Evolutionary conservation across 108 stramenopile species (phyloP), one percentile per base, ranked within the genome.

Genomic region (Cyclotella baltica): DNA sequence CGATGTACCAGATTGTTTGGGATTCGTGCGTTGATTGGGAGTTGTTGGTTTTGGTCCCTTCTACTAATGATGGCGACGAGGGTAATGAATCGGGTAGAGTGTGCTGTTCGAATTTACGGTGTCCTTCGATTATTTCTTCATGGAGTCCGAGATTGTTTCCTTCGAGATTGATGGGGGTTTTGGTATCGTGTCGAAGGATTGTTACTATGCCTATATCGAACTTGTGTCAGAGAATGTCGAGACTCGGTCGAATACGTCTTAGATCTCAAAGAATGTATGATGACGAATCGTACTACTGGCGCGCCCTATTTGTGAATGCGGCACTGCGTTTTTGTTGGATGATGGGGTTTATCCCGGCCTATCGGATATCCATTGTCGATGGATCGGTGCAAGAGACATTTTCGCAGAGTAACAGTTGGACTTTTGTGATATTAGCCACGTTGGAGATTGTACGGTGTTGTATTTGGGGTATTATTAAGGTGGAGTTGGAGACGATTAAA

Each of bases 1-100:
- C 89, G 2, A 10, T 92, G 16, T 96, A 94, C 76, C 96, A 96
- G 76, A 89, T 96, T 35, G 78, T 81, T 38, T 96, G 96, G 96
- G 96, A 96, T 77, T 76, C 84, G 4, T 75, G 89, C 35, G 87
- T 96, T 72, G 96, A 96, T 68, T 96, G 96, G 96, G 90, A 94
- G 47, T 70, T 94, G 23, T 81, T 96, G 37, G 90, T 89, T 16
- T 73, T 93, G 22, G 67, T 82, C 57, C 84, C 90, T 47, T 20
- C 75, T 55, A 38, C n/a, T 10, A 52, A 52, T 52, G n/a, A 86
- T 58, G 46, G 76, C 25, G 23, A 57, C 22, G 78, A 81, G 9
- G 37, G 36, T 13, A 80, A 77, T 51, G 73, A 67, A n/a, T 62
- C 83, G 1, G 40, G 56, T 31, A 38, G 38, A 50, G 51, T 40